These are phyloP conservation scores for Yamadazyma dushanensis DNA, from an alignment of 1,139 yeast genomes.

Conservation along the genomic window DNA sequence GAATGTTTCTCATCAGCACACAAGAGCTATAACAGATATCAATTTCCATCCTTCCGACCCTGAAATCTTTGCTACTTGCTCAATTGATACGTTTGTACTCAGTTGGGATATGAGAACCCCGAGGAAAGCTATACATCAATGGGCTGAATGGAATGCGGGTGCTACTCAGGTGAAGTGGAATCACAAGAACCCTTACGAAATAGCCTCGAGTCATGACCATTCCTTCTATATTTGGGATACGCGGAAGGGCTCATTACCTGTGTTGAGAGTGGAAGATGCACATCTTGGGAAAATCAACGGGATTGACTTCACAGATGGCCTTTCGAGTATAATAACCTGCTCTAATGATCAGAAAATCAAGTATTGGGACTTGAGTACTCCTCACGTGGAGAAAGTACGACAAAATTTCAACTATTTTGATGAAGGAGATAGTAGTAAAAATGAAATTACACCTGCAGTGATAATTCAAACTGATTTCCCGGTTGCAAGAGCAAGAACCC, in stretches of 20 bases:
- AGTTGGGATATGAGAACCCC: conserved; percentile 93
- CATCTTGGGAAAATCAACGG: conserved; percentile 87
- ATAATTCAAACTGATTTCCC: conserved; percentile 78
- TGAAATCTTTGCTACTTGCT: conserved; percentile 88
- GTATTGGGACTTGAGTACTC: conserved; percentile 68
- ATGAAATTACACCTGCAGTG: conserved; percentile 45
- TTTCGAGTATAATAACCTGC: conserved; percentile 67
- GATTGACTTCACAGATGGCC: conserved; percentile 70
- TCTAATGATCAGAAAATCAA: conserved; percentile 88
- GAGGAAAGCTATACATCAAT: conserved; percentile 64
- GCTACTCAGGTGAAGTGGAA: conserved; percentile 97
- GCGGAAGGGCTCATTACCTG: conserved; percentile 77
- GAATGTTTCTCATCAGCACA: conserved; percentile 83
- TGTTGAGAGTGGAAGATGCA: conserved; percentile 61
- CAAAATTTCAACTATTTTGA: conserved; percentile 27
- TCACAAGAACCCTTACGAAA: conserved; percentile 65
- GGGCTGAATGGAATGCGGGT: conserved; percentile 94
- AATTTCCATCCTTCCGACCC: conserved; percentile 89
- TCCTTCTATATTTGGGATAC: conserved; percentile 84
- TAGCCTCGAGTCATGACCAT: conserved; percentile 87
- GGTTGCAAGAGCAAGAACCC: conserved; percentile 79
- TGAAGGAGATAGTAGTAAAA: conserved; percentile 8
- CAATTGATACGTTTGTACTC: conserved; percentile 82
- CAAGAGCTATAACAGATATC: conserved; percentile 92
- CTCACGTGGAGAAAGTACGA: conserved; percentile 19